phyloP scores from a whole-genome alignment of 768 basidiomycete species.

The Boletus vermiculosoides region DNA sequence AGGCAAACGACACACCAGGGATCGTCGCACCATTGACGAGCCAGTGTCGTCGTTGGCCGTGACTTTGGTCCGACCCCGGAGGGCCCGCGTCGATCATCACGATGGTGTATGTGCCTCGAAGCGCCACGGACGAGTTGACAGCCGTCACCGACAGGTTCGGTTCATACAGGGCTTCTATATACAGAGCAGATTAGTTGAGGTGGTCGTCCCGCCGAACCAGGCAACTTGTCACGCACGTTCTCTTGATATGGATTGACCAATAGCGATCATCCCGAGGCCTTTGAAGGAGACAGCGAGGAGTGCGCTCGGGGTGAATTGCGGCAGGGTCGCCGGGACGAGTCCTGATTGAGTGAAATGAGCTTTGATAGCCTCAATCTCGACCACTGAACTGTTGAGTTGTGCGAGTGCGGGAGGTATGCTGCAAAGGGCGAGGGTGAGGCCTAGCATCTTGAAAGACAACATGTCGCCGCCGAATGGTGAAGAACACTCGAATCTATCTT shows the following conservation, averaged over 20 bases:
- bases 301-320: conserved; percentile 61
- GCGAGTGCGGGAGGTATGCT: conserved; percentile 39
- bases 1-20: conserved; percentile 34
- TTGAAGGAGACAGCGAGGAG: conserved; percentile 50
- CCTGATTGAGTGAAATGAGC: conserved; percentile 64
- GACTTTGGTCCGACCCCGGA: conserved; percentile 56
- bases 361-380: conserved; percentile 57
- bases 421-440: conserved; percentile 38
- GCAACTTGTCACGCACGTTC: conserved; percentile 48
- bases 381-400: conserved; percentile 41
- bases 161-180: conserved; percentile 52
- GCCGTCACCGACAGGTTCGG: conserved; percentile 55
- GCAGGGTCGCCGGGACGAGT: conserved; percentile 61
- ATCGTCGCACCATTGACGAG: conserved; percentile 65
- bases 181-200: neutral
- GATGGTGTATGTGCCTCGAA: conserved; percentile 59
- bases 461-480: conserved; percentile 10
- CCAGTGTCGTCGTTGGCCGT: conserved; percentile 77
- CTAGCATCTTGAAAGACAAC: conserved; percentile 10
- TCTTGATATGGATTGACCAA: conserved; percentile 59
- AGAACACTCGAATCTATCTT: neutral
- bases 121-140: conserved; percentile 44
- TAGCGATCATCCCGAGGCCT: conserved; percentile 48
- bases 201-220: neutral
- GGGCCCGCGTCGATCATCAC: conserved; percentile 74